Conservation (phyloP, 1,284 basidiomycete genomes). For the Cystobasidium pallidum region DNA sequence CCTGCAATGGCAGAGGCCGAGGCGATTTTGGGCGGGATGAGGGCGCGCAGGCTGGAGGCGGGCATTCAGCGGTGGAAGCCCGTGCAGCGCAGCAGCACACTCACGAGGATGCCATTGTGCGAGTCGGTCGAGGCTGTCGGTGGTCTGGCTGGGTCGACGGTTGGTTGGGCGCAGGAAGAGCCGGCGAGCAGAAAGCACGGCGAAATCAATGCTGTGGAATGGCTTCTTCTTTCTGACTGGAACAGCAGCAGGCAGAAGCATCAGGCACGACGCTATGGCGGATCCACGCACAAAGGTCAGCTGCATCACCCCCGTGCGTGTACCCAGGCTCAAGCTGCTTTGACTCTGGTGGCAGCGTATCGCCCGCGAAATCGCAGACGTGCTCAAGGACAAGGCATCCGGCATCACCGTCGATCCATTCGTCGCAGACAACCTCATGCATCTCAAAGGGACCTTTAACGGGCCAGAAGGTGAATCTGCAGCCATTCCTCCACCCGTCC, state of each 20-base stretch:
- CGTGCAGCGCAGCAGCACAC: background rate
- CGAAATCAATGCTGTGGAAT: too few species aligned
- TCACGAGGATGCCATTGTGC: slow-evolving; percentile 37
- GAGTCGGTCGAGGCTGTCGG: background rate
- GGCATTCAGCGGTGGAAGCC: slow-evolving; percentile 3
- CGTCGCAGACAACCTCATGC: slow-evolving; percentile 71
- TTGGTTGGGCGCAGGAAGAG: background rate
- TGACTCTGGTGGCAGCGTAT: slow-evolving; percentile 25
- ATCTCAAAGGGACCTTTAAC: slow-evolving; percentile 85
- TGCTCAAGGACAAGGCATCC: slow-evolving; percentile 43
- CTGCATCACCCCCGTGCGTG: too few species aligned
- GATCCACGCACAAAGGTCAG: slow-evolving; percentile 42
- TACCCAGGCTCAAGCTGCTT: background rate
- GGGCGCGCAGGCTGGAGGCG: slow-evolving; percentile 37
- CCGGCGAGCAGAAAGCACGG: too few species aligned
- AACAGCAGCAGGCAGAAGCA: too few species aligned
- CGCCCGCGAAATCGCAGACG: slow-evolving; percentile 35
- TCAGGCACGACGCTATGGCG: slow-evolving; percentile 12
- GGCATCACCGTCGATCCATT: slow-evolving; percentile 45
- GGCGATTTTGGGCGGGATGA: slow-evolving; percentile 55
- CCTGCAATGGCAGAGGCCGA: slow-evolving; percentile 52
- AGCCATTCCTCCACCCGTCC: background rate
- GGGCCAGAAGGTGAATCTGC: slow-evolving; percentile 67
- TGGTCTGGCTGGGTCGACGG: background rate
- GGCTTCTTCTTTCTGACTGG: too few species aligned